phyloP scores from a whole-genome alignment of 2,329 filamentous ascomycete species.

The Dothistroma septosporum region DNA sequence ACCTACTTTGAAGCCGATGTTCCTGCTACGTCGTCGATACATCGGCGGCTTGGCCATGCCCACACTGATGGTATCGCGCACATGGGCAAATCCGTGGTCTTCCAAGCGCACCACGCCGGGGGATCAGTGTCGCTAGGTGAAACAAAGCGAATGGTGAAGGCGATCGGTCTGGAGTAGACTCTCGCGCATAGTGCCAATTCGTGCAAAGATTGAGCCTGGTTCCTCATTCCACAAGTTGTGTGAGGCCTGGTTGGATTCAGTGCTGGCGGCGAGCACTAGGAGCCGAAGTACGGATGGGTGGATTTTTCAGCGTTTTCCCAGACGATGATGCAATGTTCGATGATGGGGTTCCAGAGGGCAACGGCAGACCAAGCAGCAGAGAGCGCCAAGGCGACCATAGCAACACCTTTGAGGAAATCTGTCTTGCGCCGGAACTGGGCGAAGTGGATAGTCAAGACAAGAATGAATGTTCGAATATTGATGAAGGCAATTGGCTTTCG shows the following conservation, averaged over 20 bases:
- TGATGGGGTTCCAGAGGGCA: background rate
- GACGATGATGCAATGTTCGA: background rate
- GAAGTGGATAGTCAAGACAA: background rate
- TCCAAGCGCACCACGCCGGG: background rate
- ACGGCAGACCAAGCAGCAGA: background rate
- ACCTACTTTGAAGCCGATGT: background rate
- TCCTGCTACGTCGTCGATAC: background rate
- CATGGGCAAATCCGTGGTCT: background rate
- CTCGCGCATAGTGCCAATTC: background rate
- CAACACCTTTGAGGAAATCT: background rate
- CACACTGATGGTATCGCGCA: background rate
- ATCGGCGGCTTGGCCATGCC: background rate
- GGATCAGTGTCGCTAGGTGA: background rate
- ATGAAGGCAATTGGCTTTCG: background rate
- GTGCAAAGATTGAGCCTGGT: background rate
- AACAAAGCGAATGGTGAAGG: background rate
- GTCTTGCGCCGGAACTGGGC: background rate
- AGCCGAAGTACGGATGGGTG: background rate
- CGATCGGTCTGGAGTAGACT: background rate
- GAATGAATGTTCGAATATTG: background rate
- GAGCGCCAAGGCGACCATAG: background rate
- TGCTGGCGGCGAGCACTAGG: background rate
- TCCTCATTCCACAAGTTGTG: background rate
- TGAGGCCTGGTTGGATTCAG: background rate
- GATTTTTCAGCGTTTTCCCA: background rate